Evolutionary conservation across 176 grass and related monocot species (phyloP).

Genomic region (Leersia perrieri): DNA sequence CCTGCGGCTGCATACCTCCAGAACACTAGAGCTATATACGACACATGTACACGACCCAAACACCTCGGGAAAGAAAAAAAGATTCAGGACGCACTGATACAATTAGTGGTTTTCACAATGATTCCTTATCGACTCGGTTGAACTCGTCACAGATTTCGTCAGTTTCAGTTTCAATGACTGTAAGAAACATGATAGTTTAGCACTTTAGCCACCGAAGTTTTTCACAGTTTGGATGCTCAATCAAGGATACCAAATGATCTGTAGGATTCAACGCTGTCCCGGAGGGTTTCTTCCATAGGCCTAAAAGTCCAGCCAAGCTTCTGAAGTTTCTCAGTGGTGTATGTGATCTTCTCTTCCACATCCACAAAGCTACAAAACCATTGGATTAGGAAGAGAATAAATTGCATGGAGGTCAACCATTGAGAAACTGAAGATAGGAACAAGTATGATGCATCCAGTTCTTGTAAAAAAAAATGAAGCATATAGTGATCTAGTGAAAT

Average conservation of each 20-base stretch:
- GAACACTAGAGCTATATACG: no score
- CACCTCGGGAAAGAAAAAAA: no score
- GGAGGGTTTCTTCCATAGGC: conserved; percentile 38
- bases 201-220: neutral
- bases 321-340: conserved; percentile 41
- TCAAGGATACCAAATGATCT: conserved; percentile 28
- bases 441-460: neutral
- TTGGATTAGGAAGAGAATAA: neutral
- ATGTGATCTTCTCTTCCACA: neutral
- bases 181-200: neutral
- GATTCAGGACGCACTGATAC: neutral
- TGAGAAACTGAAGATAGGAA: neutral
- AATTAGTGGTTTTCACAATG: no score
- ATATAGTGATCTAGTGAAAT: neutral
- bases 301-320: conserved; percentile 46
- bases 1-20: no score
- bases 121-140: neutral
- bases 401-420: neutral
- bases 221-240: conserved; percentile 6
- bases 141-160: neutral
- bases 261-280: conserved; percentile 50
- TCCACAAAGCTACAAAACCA: conserved; percentile 38
- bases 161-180: neutral
- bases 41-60: no score
- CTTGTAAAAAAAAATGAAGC: neutral